Evolutionary conservation across 306 rosid genomes (phyloP), one percentile per base, ranked within the genome.

Genomic region (Prunus campanulata): DNA sequence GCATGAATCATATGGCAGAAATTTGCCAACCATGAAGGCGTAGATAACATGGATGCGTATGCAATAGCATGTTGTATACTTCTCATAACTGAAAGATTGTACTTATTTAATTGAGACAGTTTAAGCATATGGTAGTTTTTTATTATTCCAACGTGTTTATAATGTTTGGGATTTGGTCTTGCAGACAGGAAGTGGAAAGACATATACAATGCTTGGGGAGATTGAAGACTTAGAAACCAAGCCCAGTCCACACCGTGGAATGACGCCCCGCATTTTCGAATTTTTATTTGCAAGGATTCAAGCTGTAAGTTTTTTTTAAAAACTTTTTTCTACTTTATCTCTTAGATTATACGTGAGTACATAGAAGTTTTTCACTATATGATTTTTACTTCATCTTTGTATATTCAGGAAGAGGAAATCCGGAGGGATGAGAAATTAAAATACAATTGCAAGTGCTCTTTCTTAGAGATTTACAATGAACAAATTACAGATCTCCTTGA

Each of bases 111-210:
- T 39, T 51, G 29, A 22, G 30, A 47, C 70, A 74, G 60, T 49
- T 72, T 49, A 48, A 22, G 61, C 51, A 18, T 62, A 44, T 54
- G 22, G 47, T 49, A 16, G 9, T 56, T 74, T 16, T 30, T 6
- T 11, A 1, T 62, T 65, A 54, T 22, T 60, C 32, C 32, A 39
- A 67, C 52, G 35, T 47, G n/a, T 65, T 82, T 72, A 81, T 70
- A 72, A 70, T 47, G 73, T 46, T 46, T 77, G 22, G 59, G 71
- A 82, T 81, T 47, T 20, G 49, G 70, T 85, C 55, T 73, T 86
- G 90, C 87, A 95, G 99, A 95, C 99, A 56, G 99, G 99, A 82
- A 95, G 99, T 70, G 99, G 99, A 67, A 95, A 95, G 89, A 95
- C 99, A 68, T 83, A 90, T 75, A 95, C 99, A 69, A 95, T 95